A percentile compares a stretch with the other conserved stretches of the same genome.
These are phyloP conservation scores for Podospora conica DNA, from an alignment of 495 filamentous ascomycete genomes.

Conservation along the genomic window DNA sequence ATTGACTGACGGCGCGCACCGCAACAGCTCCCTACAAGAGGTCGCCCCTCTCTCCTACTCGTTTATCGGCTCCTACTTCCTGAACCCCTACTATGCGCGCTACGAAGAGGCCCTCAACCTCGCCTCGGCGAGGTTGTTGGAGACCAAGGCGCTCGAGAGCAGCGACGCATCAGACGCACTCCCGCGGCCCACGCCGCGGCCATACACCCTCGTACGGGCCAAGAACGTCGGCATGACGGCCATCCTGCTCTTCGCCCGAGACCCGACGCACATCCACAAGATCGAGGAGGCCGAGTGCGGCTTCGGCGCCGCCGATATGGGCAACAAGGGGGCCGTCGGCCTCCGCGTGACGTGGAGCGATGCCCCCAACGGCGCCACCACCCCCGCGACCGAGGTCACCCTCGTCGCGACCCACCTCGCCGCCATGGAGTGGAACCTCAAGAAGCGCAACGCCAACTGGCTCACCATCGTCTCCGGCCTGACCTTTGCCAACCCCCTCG, in stretches of 20 bases:
- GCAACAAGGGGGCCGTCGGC: conserved; percentile 90
- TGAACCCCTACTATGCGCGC: conserved; percentile 67
- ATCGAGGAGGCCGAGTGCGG: conserved; percentile 70
- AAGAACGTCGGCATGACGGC: conserved; percentile 84
- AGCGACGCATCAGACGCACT: not conserved
- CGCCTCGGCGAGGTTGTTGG: conserved; percentile 43
- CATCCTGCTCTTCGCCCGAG: conserved; percentile 71
- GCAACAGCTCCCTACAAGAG: conserved; percentile 69
- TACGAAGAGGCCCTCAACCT: conserved; percentile 63
- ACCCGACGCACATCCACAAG: conserved; percentile 48
- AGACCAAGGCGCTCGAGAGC: conserved; percentile 12
- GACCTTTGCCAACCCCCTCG: conserved; percentile 55
- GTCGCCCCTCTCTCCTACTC: conserved; percentile 75
- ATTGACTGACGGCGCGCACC: not conserved
- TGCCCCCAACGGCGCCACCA: conserved; percentile 12
- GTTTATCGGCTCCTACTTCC: conserved; percentile 77
- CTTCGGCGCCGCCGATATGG: conserved; percentile 78
- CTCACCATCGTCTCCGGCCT: conserved; percentile 68
- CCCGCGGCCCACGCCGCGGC: conserved; percentile 6
- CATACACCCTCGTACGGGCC: conserved; percentile 45
- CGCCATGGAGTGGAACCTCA: conserved; percentile 67
- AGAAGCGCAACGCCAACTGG: conserved; percentile 79
- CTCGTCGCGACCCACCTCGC: conserved; percentile 88
- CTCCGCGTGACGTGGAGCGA: conserved; percentile 53
- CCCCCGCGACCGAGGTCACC: conserved; percentile 57